Evolutionary conservation across 176 grass and related monocot species (phyloP).

Genomic region (Zoysia japonica): DNA sequence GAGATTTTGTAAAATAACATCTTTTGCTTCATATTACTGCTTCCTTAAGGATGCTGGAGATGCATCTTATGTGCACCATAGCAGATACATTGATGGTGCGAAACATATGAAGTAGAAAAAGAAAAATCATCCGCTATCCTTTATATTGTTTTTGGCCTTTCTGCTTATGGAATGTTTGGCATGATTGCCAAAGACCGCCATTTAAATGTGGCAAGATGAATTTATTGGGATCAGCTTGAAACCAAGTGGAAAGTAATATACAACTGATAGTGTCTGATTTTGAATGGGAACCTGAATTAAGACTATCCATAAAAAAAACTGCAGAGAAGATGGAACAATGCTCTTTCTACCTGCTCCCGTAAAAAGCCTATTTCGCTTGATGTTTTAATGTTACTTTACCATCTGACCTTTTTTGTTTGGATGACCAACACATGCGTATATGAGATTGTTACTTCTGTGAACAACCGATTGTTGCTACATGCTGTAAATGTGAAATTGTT

Average conservation of each 20-base stretch:
- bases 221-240: neutral
- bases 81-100: slow-evolving; percentile 26
- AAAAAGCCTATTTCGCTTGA: neutral
- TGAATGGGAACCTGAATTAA: neutral
- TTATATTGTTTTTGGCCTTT: slow-evolving; percentile 21
- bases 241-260: neutral
- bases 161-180: slow-evolving; percentile 25
- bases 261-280: neutral
- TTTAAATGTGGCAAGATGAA: neutral
- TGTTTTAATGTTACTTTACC: neutral
- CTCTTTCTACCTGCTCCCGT: slow-evolving; percentile 30
- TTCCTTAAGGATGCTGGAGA: slow-evolving; percentile 36
- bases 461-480: neutral
- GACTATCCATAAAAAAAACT: slow-evolving; percentile 17
- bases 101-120: slow-evolving; percentile 17
- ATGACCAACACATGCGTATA: neutral
- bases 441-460: neutral
- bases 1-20: slow-evolving; percentile 45
- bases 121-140: neutral
- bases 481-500: neutral
- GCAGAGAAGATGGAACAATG: neutral
- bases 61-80: slow-evolving; percentile 23
- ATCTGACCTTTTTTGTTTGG: slow-evolving; percentile 13
- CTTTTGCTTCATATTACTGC: slow-evolving; percentile 21
- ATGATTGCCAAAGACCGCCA: neutral